Percentiles rank a stretch among this genome's conserved stretches.
These are phyloP conservation scores for Thyridium curvatum DNA, from an alignment of 2,329 filamentous ascomycete genomes.

Conservation along the genomic window DNA sequence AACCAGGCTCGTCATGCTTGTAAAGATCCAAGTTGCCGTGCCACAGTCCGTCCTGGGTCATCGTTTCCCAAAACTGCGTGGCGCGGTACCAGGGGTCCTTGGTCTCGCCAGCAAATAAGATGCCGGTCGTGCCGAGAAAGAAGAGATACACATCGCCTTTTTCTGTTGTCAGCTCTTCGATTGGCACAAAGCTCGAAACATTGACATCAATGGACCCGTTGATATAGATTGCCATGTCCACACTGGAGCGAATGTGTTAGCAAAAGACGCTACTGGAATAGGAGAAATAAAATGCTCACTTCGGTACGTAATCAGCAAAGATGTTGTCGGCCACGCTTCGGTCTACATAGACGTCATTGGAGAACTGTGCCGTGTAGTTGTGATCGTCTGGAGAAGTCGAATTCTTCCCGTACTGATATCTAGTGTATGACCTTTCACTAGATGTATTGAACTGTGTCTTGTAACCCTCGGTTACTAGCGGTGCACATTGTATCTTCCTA, in stretches of 20 bases:
- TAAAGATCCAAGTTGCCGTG: neutral
- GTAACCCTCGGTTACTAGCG: constrained; percentile 3
- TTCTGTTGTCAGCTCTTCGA: neutral
- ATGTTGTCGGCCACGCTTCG: too few relatives aligned
- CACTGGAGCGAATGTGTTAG: too few relatives aligned
- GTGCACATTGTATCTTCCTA: constrained; percentile 3
- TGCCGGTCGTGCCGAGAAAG: constrained; percentile 4
- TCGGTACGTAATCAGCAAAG: too few relatives aligned
- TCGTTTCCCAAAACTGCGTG: neutral
- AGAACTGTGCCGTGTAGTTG: neutral
- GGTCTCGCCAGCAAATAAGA: neutral
- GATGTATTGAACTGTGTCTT: neutral
- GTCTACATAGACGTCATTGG: too few relatives aligned
- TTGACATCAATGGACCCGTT: neutral
- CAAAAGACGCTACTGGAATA: too few relatives aligned
- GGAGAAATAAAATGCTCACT: too few relatives aligned
- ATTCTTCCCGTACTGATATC: constrained; percentile 6
- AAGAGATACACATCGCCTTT: constrained; percentile 2
- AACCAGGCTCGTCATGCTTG: constrained; percentile 4
- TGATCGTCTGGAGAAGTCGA: too few relatives aligned
- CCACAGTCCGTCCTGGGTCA: neutral
- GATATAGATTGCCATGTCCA: neutral
- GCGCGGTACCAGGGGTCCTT: constrained; percentile 6
- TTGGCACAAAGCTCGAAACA: neutral
- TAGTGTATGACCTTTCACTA: constrained; percentile 1